Evolutionary conservation across 805 yeast species (phyloP), one percentile per base, ranked within the genome.

Genomic region (Candida endomychidarum): DNA sequence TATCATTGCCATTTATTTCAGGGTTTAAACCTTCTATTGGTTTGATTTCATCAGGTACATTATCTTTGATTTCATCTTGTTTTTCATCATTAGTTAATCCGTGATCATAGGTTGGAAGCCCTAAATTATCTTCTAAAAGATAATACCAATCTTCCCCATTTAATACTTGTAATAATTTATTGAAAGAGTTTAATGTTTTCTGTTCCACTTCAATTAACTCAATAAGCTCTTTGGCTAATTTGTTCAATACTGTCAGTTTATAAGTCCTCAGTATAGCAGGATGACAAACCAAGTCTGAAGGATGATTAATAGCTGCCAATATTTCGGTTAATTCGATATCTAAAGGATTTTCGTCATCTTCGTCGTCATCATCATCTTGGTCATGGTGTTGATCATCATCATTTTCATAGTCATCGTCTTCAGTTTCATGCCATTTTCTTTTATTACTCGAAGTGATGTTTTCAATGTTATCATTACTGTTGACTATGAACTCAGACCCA

Each of bases 61-160:
- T 52, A 40, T 36, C 37, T 39, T 48, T 33, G 30, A 32, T 35
- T 31, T 36, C 38, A 20, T 32, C 30, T 26, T 28, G 12, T 31
- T 42, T 34, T 30, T 41, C 44, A 14, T 47, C 49, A 23, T 40
- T 44, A 21, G 39, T 40, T 26, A 83, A 59, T 22, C 81, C 78
- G 52, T 83, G 89, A 52, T 86, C 86, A 53, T 86, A 86, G 19
- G 63, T 70, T 2, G 88, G 83, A 23, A 89, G 67, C 17, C 79
- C 76, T 60, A 90, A 59, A 34, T 78, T 77, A 16, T 76, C 78
- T 24, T 86, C 86, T 15, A 79, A 66, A 27, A 83, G 61, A 40
- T 79, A 80, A 31, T 70, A 70, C 48, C 95, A 85, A 56, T 87
- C 91, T 56, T 91, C 98, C 4, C 97, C 96, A 36, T 91, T 69